Conservation (phyloP, 2,329 filamentous ascomycete genomes). For the Fusarium poae region DNA sequence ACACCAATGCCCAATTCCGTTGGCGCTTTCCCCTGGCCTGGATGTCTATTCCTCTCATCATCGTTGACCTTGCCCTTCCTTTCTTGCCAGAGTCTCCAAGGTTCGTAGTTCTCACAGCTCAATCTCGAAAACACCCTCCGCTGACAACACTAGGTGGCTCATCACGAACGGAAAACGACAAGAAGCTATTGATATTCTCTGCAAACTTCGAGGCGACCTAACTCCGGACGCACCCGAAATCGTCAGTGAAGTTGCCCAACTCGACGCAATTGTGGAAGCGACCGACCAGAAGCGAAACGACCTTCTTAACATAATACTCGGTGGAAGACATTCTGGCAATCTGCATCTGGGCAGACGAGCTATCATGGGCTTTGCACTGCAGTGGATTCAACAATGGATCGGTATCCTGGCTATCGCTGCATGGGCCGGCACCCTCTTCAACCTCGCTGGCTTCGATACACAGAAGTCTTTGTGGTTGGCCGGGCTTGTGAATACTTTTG, state of each 20-base stretch:
- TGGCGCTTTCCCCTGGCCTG: background rate
- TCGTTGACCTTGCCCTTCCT: background rate
- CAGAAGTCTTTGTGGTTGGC: background rate
- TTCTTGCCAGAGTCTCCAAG: conserved; percentile 1
- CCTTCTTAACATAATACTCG: background rate
- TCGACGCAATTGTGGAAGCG: background rate
- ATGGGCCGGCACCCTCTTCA: background rate
- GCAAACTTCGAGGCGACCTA: background rate
- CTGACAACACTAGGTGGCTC: background rate
- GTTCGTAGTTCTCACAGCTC: background rate
- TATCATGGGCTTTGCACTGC: background rate
- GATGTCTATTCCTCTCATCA: background rate
- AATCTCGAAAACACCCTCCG: no score
- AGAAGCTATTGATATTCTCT: background rate
- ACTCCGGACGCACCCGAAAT: background rate
- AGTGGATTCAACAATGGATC: background rate
- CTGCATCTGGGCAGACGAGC: background rate
- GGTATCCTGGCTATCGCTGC: background rate
- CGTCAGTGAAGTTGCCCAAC: background rate
- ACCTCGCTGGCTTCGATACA: background rate
- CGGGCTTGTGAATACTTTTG: background rate
- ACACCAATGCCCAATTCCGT: background rate
- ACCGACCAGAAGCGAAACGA: background rate
- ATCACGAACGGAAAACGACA: background rate
- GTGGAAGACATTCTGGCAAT: background rate